Base-by-base conservation (phyloP, 306 rosid species). In the Sechiopsis laciniata region DNA sequence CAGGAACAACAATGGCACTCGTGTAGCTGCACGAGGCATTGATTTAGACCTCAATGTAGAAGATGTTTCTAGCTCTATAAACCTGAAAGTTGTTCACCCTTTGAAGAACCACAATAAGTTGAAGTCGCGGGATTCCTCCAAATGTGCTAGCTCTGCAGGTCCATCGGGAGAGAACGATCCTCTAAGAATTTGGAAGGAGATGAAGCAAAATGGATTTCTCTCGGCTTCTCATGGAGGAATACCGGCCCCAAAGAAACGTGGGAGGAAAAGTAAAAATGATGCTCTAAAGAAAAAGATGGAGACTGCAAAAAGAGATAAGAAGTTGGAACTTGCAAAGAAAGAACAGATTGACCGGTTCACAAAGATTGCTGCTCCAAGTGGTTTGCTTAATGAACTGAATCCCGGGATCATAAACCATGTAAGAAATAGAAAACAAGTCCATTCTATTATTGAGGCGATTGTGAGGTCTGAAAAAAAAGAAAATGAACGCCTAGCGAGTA, bases 401-500 rank as follows among this genome's bases (percentile, higher is more conserved):
- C 99, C 99, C 5, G 97, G 97, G 80, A 95, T 95, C 65, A 95
- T 95, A 75, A 95, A 95, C 84, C 99, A 95, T 79, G 99, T 95
- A 64, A 86, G 99, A 83, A 95, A 95, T 73, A 87, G 85, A 72
- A 95, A 91, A 74, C 97, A 95, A 80, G 99, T 95, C 20, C 99
- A 85, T 80, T 86, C 97, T 45, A 95, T 95, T 71, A 89, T 95
- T 69, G 90, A 95, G 86, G 85, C 92, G 54, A 88, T 95, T 73
- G 97, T 95, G 62, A 90, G 75, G 76, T 89, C 96, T 70, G 96
- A 89, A 79, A 83, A 78, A 52, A 83, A 79, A 54, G 99, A 85
- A 81, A 86, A 67, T 50, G 79, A 77, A 55, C 79, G 74, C 15
- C 6, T 4, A 19, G 91, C 83, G 59, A 84, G 83, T 76, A 87